Evolutionary conservation across 2,329 filamentous ascomycete species (phyloP).

Genomic region (Didymella sp.): DNA sequence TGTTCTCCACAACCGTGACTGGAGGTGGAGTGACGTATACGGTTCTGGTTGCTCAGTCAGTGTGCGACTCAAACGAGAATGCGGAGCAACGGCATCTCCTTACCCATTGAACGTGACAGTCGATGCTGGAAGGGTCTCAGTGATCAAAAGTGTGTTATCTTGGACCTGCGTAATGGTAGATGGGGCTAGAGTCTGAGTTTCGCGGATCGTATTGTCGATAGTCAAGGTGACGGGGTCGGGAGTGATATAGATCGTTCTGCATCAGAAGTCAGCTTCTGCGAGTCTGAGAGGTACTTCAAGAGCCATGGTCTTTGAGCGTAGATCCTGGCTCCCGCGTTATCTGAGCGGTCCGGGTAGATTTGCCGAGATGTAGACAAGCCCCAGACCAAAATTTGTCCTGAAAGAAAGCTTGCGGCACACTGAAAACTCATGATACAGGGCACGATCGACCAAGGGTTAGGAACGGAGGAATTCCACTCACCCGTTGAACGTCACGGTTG

Average conservation of each 20-base stretch:
- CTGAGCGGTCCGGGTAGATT: neutral
- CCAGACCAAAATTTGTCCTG: too few species aligned
- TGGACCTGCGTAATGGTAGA: neutral
- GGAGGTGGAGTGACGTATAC: conserved; percentile 11
- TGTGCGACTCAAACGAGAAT: neutral
- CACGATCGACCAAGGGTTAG: neutral
- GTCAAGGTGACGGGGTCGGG: neutral
- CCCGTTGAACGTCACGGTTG: conserved; percentile 9
- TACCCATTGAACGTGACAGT: conserved; percentile 8
- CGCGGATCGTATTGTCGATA: neutral
- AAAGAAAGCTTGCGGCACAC: too few species aligned
- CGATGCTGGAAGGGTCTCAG: neutral
- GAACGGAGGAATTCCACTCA: neutral
- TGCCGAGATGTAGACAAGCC: too few species aligned
- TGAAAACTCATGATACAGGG: too few species aligned
- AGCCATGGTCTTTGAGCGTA: neutral
- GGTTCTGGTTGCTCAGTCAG: neutral
- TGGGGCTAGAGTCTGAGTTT: neutral
- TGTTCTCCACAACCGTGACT: conserved; percentile 2
- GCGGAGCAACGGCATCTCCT: too few species aligned
- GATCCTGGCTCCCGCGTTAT: neutral
- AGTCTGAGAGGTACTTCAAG: neutral
- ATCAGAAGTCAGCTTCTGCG: neutral
- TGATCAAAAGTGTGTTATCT: neutral
- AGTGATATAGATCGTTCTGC: conserved; percentile 3